These are phyloP conservation scores for Cladosporium sp. DNA, from an alignment of 2,329 filamentous ascomycete genomes.

Conservation along the genomic window DNA sequence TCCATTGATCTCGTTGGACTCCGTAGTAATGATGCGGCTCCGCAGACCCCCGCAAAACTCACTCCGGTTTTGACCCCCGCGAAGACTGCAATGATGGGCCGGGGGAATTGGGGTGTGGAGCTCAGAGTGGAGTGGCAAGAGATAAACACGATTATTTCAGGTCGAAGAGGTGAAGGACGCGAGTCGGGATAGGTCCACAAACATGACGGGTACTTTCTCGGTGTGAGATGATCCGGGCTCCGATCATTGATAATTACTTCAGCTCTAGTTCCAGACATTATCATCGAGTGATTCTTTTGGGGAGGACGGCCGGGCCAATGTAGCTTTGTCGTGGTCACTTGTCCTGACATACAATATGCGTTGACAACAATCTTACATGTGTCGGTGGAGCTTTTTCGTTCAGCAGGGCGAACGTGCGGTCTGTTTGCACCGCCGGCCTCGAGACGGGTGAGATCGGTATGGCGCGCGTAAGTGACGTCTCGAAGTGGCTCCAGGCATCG, in stretches of 20 bases:
- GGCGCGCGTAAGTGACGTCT: not conserved
- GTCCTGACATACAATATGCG: no score
- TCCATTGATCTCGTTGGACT: not conserved
- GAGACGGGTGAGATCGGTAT: no score
- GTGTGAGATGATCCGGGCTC: not conserved
- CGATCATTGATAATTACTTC: no score
- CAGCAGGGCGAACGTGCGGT: no score
- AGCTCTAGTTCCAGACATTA: no score
- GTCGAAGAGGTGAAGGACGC: slow-evolving; percentile 2
- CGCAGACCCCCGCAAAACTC: not conserved
- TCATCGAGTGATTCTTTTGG: no score
- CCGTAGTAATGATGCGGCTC: not conserved
- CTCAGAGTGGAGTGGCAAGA: not conserved
- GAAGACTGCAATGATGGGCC: not conserved
- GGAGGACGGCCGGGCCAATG: no score
- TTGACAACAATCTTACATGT: no score
- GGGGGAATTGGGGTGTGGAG: slow-evolving; percentile 11
- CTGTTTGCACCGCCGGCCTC: no score
- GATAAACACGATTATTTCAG: not conserved
- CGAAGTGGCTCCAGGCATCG: not conserved
- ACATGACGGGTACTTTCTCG: not conserved
- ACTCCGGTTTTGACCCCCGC: not conserved
- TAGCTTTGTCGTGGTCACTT: no score
- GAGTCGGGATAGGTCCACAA: not conserved
- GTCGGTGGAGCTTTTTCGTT: no score